Conservation (phyloP, 805 yeast genomes). For the Schwanniomyces polymorphus region DNA sequence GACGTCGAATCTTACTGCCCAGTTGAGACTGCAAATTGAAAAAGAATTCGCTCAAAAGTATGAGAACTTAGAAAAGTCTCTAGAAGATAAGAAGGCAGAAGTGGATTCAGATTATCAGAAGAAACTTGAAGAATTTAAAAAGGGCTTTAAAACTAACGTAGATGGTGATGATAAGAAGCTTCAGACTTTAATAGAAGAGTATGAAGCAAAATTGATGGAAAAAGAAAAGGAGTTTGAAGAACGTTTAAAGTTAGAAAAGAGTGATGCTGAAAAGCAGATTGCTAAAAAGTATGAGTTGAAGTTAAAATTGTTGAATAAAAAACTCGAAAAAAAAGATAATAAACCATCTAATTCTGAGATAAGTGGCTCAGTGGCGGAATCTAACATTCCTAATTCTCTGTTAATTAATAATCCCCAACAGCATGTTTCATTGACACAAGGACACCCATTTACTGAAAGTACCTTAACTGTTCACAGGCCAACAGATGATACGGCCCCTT, state of each 20-base stretch:
- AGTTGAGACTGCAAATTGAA: slow-evolving; percentile 25
- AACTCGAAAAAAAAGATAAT: slow-evolving; percentile 51
- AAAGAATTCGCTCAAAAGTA: slow-evolving; percentile 19
- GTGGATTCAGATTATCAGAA: slow-evolving; percentile 38
- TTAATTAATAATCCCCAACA: slow-evolving; percentile 2
- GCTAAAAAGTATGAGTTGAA: slow-evolving; percentile 61
- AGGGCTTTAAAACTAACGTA: slow-evolving; percentile 15
- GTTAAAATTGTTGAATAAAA: slow-evolving; percentile 53
- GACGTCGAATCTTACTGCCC: slow-evolving; percentile 16
- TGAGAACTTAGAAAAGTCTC: slow-evolving; percentile 14
- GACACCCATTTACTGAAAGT: slow-evolving; percentile 24
- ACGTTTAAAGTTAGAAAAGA: slow-evolving; percentile 23
- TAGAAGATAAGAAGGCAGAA: slow-evolving; percentile 23
- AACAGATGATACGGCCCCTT: slow-evolving; percentile 12
- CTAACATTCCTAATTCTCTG: neutral
- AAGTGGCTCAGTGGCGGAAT: neutral
- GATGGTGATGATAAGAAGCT: slow-evolving; percentile 6
- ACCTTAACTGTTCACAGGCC: slow-evolving; percentile 35
- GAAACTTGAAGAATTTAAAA: slow-evolving; percentile 18
- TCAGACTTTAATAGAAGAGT: slow-evolving; percentile 9
- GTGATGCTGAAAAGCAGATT: slow-evolving; percentile 48
- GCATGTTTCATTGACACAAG: slow-evolving; percentile 7
- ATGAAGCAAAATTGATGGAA: slow-evolving; percentile 18
- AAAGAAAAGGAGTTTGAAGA: slow-evolving; percentile 20
- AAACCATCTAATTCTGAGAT: slow-evolving; percentile 15